These are phyloP conservation scores for Ambrosia trifida DNA, from an alignment of 129 eudicot species.

Conservation along the genomic window DNA sequence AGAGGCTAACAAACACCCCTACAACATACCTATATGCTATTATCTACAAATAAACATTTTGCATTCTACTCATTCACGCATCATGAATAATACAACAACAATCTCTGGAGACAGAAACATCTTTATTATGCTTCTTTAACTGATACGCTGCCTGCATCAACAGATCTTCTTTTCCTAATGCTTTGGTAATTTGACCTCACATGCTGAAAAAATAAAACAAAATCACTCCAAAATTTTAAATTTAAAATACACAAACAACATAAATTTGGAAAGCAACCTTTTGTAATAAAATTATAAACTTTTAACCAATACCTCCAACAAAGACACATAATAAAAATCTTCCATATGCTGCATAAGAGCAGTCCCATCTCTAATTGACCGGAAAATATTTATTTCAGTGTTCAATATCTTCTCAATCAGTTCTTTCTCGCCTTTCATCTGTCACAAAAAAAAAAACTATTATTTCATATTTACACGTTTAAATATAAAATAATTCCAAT, in stretches of 20 bases:
- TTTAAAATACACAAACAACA: neutral
- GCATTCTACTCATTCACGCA: neutral
- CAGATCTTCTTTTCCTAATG: slow-evolving; percentile 34
- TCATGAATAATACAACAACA: neutral
- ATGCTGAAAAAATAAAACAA: slow-evolving; percentile 35
- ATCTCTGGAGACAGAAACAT: neutral
- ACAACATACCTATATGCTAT: too few species aligned
- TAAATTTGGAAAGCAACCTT: neutral
- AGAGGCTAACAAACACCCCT: too few species aligned
- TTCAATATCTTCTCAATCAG: slow-evolving; percentile 85
- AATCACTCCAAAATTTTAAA: neutral
- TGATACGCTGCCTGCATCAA: slow-evolving; percentile 39
- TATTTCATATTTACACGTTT: neutral
- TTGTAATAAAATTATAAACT: neutral
- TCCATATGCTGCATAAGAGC: slow-evolving; percentile 99
- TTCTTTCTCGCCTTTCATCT: slow-evolving; percentile 96
- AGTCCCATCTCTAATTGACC: slow-evolving; percentile 85
- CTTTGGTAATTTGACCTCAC: slow-evolving; percentile 59
- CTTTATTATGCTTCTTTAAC: slow-evolving; percentile 22
- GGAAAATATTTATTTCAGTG: slow-evolving; percentile 91
- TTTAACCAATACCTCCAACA: slow-evolving; percentile 61
- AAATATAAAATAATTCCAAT: neutral
- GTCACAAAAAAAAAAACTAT: slow-evolving; percentile 7
- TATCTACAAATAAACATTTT: neutral
- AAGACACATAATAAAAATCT: slow-evolving; percentile 79